Base-by-base conservation (phyloP, 2,329 filamentous ascomycete genomes). In the Samsoniella hepiali region DNA sequence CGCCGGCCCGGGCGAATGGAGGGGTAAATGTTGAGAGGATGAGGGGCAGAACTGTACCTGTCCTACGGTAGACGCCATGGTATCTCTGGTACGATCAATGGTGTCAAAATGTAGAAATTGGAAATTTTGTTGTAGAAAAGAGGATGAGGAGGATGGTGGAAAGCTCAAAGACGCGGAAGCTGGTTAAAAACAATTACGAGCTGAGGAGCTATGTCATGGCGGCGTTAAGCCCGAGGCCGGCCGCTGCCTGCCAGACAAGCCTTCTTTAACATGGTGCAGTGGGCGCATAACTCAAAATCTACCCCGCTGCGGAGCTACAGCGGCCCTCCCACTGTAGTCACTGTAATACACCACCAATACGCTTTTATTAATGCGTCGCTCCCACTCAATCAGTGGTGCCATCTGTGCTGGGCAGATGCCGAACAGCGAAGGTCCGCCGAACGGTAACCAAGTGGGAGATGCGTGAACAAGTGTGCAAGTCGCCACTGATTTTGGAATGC, bases 21-120 rank as follows among this genome's bases (percentile, higher is more conserved):
- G 71, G 68, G 70, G 69, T 67, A 66, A 56, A 27, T 42, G 13
- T 45, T 44, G 49, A 29, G 40, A 15, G 2, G 31, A 32, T 45
- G 51, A 29, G 38, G 13, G 54, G 63, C 49, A 57, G 27, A 5
- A 50, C 73, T 76, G 65, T 71, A 84, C 82, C 80, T 84, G 81
- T 74, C 82, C 82, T 69, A 74, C 79, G 58, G 82, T 84, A 66
- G 78, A 79, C 71, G 80, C 78, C 81, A 83, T 82, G 67, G 65
- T 75, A 51, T 62, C 9, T 57, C 31, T n/a, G 31, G 17, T 40
- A 13, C 13, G n/a, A 38, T 51, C 27, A 53, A 38, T 11, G 29
- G 49, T 49, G 40, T 62, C 47, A 9, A 1, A 55, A 3, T 22
- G 59, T 22, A 51, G 47, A 45, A 31, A 11, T 36, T 27, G 27